A percentile compares a stretch with the other conserved stretches of the same genome.
These are phyloP conservation scores for Ottelia alismoides DNA, from an alignment of 106 monocot species.

Conservation along the genomic window DNA sequence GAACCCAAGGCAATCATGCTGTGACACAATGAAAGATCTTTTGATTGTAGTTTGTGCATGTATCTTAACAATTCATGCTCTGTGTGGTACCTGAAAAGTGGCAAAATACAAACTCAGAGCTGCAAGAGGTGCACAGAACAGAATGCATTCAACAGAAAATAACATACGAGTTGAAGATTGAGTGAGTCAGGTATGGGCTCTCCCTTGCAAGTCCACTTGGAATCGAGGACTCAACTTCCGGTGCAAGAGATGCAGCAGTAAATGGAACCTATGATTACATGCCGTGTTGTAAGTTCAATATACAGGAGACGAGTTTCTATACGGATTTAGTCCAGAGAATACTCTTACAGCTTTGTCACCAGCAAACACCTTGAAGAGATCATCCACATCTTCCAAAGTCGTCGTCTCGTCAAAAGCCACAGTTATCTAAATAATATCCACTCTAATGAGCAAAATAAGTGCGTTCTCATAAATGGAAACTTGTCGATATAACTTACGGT, in stretches of 20 bases:
- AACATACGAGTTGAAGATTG: conserved; percentile 81
- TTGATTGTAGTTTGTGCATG: conserved; percentile 68
- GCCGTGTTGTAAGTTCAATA: too few relatives aligned
- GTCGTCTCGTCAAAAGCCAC: conserved; percentile 92
- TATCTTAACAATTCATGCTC: conserved; percentile 94
- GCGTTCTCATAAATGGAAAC: neutral
- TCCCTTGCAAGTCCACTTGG: conserved; percentile 68
- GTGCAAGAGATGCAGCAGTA: conserved; percentile 81
- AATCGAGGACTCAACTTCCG: conserved; percentile 53
- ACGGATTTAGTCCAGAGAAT: too few relatives aligned
- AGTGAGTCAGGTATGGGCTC: conserved; percentile 76
- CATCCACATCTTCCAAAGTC: conserved; percentile 86
- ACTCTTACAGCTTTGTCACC: conserved; percentile 67
- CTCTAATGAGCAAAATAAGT: too few relatives aligned
- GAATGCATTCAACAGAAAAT: too few relatives aligned
- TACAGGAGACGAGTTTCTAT: too few relatives aligned
- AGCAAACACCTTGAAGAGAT: conserved; percentile 75
- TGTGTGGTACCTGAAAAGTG: conserved; percentile 91
- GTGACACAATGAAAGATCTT: conserved; percentile 93
- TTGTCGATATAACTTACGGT: conserved; percentile 43
- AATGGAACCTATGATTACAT: conserved; percentile 43
- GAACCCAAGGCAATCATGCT: conserved; percentile 99
- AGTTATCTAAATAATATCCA: conserved; percentile 48
- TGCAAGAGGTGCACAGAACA: too few relatives aligned
- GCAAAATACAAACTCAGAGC: too few relatives aligned